Conservation (phyloP, 2,329 filamentous ascomycete genomes). For the Alternaria gansuensis region DNA sequence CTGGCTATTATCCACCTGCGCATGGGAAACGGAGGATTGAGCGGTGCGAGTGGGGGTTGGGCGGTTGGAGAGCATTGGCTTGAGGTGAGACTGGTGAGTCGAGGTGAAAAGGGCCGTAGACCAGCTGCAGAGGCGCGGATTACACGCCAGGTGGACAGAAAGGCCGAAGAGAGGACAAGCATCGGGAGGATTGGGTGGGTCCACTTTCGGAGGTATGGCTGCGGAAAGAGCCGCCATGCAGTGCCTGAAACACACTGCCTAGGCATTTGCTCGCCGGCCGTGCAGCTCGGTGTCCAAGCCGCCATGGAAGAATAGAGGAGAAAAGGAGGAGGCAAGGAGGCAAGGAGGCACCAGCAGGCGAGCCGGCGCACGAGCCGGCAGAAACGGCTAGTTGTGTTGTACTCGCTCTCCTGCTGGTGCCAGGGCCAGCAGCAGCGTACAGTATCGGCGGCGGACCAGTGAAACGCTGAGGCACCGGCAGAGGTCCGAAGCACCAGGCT, state of each 20-base stretch:
- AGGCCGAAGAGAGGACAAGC: slow-evolving; percentile 7
- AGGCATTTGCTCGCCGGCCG: not conserved
- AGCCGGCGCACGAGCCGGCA: slow-evolving; percentile 17
- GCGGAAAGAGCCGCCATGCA: slow-evolving; percentile 24
- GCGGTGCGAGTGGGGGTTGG: slow-evolving; percentile 1
- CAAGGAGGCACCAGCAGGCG: slow-evolving; percentile 2
- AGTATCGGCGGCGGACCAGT: slow-evolving; percentile 15
- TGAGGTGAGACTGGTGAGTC: not conserved
- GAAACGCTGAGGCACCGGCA: slow-evolving; percentile 17
- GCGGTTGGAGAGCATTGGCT: not conserved
- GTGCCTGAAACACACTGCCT: slow-evolving; percentile 16
- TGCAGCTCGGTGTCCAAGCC: not conserved
- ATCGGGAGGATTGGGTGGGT: slow-evolving; percentile 13
- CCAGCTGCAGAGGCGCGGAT: not conserved
- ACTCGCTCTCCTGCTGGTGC: slow-evolving; percentile 4
- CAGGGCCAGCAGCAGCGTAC: slow-evolving; percentile 13
- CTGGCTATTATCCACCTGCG: slow-evolving; percentile 5
- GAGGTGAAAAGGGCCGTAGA: slow-evolving; percentile 7
- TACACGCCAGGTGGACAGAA: slow-evolving; percentile 4
- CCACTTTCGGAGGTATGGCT: slow-evolving; percentile 23
- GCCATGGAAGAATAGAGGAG: not conserved
- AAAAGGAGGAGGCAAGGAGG: not conserved
- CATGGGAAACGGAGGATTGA: slow-evolving; percentile 12
- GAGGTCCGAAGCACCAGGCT: slow-evolving; percentile 8
- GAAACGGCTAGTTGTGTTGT: slow-evolving; percentile 14